These are phyloP conservation scores for Speleostelium caveatum DNA, from an alignment of 78 protist species.

Conservation along the genomic window DNA sequence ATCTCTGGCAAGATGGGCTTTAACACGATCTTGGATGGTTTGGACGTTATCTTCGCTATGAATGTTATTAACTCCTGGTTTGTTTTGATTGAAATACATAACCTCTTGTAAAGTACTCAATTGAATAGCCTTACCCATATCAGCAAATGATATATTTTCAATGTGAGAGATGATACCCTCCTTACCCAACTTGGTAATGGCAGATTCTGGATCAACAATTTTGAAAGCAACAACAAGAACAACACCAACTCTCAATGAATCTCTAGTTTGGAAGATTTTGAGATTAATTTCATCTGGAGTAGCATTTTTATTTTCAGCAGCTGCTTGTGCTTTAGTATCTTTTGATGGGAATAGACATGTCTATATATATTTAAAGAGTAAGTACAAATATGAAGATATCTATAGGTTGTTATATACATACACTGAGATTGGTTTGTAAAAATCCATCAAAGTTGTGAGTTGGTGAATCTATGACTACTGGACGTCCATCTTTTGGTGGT, in stretches of 20 bases:
- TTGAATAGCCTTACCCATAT: slow-evolving; percentile 68
- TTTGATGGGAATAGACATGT: slow-evolving; percentile 64
- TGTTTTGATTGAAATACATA: slow-evolving; percentile 45
- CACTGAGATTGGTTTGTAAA: slow-evolving; percentile 15
- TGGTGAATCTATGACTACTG: slow-evolving; percentile 50
- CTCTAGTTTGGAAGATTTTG: slow-evolving; percentile 68
- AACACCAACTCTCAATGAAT: slow-evolving; percentile 63
- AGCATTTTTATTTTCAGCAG: slow-evolving; percentile 15
- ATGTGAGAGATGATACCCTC: slow-evolving; percentile 56
- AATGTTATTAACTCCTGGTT: slow-evolving; percentile 8
- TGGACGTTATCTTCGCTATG: neutral
- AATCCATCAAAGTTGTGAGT: slow-evolving; percentile 59
- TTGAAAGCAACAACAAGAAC: slow-evolving; percentile 55
- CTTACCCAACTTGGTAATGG: slow-evolving; percentile 41
- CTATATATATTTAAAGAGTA: too few relatives aligned
- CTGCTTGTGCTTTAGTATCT: slow-evolving; percentile 44
- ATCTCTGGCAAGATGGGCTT: slow-evolving; percentile 19
- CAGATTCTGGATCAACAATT: slow-evolving; percentile 53
- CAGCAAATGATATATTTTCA: slow-evolving; percentile 66
- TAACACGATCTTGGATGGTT: slow-evolving; percentile 71
- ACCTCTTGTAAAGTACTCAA: slow-evolving; percentile 55
- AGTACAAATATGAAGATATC: too few relatives aligned
- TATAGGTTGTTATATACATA: too few relatives aligned
- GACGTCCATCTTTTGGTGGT: slow-evolving; percentile 41
- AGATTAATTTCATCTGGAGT: slow-evolving; percentile 37